Percentiles rank a stretch among this genome's conserved stretches.
Evolutionary conservation across 176 grass and related monocot genomes (phyloP).

Genomic region (Otatea glauca): DNA sequence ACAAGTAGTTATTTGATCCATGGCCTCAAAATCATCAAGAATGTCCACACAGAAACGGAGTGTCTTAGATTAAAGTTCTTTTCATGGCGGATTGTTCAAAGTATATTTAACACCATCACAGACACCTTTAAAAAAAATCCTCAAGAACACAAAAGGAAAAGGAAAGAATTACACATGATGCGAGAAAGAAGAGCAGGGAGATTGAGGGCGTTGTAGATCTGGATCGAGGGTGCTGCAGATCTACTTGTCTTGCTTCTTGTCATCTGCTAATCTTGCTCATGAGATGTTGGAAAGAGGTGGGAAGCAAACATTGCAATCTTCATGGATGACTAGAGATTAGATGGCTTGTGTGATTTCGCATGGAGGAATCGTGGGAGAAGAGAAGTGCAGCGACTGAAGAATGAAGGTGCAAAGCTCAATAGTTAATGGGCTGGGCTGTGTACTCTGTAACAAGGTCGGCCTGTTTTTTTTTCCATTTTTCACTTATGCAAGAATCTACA

Average conservation of each 20-base stretch:
- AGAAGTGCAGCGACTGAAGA: background rate
- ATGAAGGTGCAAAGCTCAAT: background rate
- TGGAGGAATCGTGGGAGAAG: background rate
- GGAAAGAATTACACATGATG: background rate
- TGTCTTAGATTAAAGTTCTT: background rate
- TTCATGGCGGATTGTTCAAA: background rate
- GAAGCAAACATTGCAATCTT: background rate
- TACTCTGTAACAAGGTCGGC: background rate
- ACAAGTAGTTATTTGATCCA: too few relatives aligned
- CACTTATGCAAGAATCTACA: too few relatives aligned
- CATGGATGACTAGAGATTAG: background rate
- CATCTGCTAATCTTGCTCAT: background rate
- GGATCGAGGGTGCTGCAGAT: conserved; percentile 38
- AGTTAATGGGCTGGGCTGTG: background rate
- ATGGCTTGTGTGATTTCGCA: background rate
- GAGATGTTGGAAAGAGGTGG: background rate
- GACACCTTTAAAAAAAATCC: background rate
- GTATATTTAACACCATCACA: conserved; percentile 14
- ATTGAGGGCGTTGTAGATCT: background rate
- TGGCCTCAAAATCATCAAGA: too few relatives aligned
- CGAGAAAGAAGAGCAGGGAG: background rate
- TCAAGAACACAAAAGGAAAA: background rate
- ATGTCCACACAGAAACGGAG: background rate
- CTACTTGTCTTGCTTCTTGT: conserved; percentile 40
- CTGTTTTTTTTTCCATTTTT: too few relatives aligned